Evolutionary conservation across 176 grass and related monocot genomes (phyloP).

Genomic region (Stipa capillata): DNA sequence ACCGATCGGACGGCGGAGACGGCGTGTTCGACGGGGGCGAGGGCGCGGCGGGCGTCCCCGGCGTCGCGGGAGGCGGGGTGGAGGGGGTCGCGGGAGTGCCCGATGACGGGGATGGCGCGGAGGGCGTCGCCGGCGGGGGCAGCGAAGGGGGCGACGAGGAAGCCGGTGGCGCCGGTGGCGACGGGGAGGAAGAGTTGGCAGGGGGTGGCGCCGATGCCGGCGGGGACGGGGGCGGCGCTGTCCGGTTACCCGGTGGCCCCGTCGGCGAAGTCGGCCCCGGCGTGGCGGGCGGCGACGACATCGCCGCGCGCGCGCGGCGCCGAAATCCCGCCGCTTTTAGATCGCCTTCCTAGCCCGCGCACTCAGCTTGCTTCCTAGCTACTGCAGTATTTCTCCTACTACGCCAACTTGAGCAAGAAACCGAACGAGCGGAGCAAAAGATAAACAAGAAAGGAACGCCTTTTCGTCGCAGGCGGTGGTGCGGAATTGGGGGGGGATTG

Average conservation of each 20-base stretch:
- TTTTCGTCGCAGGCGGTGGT: constrained; percentile 6
- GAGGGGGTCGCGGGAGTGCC: background rate
- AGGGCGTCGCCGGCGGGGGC: background rate
- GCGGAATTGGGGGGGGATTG: constrained; percentile 1
- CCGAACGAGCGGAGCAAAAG: background rate
- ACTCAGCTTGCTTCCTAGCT: background rate
- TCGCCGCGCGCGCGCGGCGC: too few species aligned
- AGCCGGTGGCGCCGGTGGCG: constrained; percentile 1
- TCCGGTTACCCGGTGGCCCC: background rate
- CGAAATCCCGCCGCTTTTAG: too few species aligned
- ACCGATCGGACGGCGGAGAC: background rate
- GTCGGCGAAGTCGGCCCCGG: background rate
- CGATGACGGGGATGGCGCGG: background rate
- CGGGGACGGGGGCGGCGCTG: constrained; percentile 11
- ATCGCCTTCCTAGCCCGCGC: background rate
- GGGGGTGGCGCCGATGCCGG: constrained; percentile 8
- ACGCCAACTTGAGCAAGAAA: background rate
- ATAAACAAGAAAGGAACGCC: background rate
- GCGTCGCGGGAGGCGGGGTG: background rate
- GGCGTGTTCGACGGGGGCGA: constrained; percentile 10
- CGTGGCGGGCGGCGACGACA: constrained; percentile 26
- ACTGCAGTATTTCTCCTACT: too few species aligned
- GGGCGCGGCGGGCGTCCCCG: background rate
- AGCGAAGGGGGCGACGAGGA: background rate
- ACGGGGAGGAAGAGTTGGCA: constrained; percentile 2